Conservation (phyloP, 129 eudicot genomes). For the Chrysanthemum seticuspe region DNA sequence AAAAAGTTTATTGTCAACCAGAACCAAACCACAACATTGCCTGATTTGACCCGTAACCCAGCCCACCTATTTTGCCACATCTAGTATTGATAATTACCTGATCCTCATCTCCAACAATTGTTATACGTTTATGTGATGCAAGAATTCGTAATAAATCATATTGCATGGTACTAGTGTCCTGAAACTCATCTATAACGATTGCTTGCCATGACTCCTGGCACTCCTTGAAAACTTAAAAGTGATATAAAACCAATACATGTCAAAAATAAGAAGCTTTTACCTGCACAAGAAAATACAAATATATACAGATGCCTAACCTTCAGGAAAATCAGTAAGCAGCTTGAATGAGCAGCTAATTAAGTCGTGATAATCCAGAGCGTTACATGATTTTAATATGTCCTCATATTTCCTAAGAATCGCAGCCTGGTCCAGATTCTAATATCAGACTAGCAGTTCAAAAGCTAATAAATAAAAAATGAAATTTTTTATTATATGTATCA, state of each 20-base stretch:
- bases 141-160: slow-evolving; percentile 64
- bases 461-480: not conserved
- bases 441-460: slow-evolving; percentile 23
- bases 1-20: not conserved
- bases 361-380: slow-evolving; percentile 95
- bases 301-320: slow-evolving; percentile 51
- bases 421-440: slow-evolving; percentile 56
- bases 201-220: slow-evolving; percentile 88
- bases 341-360: slow-evolving; percentile 82
- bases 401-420: slow-evolving; percentile 67
- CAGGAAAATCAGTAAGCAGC: slow-evolving; percentile 72
- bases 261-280: slow-evolving; percentile 18
- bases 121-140: slow-evolving; percentile 79
- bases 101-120: slow-evolving; percentile 96
- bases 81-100: slow-evolving; percentile 49
- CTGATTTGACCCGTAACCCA: not conserved
- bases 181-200: slow-evolving; percentile 90
- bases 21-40: not conserved
- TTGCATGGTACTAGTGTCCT: slow-evolving; percentile 97
- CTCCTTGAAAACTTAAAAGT: slow-evolving; percentile 56
- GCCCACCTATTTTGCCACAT: slow-evolving; percentile 1
- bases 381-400: slow-evolving; percentile 67
- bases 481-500: not conserved
- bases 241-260: slow-evolving; percentile 13
- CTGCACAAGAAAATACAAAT: not conserved